A percentile compares a stretch with the other conserved stretches of the same genome.
Conservation (phyloP, 2,329 filamentous ascomycete genomes). For the Phialocephala subalpina region DNA sequence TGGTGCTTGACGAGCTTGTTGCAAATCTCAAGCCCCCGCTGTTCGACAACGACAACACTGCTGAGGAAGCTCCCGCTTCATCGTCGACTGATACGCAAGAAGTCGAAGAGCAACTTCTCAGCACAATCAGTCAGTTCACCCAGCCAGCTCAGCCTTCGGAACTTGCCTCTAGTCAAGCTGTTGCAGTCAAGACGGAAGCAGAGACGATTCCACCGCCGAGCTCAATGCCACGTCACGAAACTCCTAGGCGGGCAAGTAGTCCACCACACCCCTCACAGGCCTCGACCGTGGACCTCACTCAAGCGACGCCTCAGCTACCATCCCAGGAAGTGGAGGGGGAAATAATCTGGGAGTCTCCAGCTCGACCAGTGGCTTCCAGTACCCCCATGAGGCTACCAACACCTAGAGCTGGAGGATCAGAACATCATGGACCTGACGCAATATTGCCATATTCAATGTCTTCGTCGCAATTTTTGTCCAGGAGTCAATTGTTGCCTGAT, state of each 20-base stretch:
- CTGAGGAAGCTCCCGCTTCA: constrained; percentile 20
- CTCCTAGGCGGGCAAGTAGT: not conserved
- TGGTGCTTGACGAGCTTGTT: constrained; percentile 63
- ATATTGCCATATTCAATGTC: constrained; percentile 38
- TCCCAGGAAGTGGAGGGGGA: constrained; percentile 25
- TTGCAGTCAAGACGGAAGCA: not conserved
- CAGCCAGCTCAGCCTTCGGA: constrained; percentile 19
- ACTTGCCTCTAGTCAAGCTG: not conserved
- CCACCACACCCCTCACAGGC: constrained; percentile 39
- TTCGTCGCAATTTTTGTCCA: constrained; percentile 52
- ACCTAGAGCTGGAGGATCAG: not conserved
- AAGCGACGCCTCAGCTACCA: constrained; percentile 33
- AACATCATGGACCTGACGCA: constrained; percentile 22
- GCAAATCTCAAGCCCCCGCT: constrained; percentile 64
- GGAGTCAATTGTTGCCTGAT: constrained; percentile 61
- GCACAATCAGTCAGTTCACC: constrained; percentile 39
- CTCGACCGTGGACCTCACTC: constrained; percentile 42
- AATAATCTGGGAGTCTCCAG: constrained; percentile 40
- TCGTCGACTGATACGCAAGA: constrained; percentile 43
- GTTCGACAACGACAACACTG: constrained; percentile 45
- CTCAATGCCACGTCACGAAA: constrained; percentile 12
- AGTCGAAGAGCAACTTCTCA: constrained; percentile 39
- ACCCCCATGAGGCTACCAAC: constrained; percentile 22
- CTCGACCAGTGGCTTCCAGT: constrained; percentile 34
- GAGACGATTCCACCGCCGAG: not conserved